These are phyloP conservation scores for Blumeria hordei DNA, from an alignment of 2,329 filamentous ascomycete genomes.

Conservation along the genomic window DNA sequence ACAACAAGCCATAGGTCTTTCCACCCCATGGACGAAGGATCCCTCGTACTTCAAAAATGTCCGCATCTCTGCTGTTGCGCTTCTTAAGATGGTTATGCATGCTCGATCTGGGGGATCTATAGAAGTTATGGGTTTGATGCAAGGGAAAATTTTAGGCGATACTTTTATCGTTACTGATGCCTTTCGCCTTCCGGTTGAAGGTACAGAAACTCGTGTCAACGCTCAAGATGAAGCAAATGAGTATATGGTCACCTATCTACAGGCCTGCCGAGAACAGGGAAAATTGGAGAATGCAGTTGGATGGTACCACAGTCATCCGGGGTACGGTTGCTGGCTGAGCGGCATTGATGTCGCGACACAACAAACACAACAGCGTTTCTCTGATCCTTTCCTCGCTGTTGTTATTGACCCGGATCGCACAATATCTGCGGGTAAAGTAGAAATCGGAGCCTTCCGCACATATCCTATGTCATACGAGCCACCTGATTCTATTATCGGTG, in stretches of 20 bases:
- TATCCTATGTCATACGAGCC: constrained; percentile 54
- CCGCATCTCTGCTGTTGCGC: constrained; percentile 75
- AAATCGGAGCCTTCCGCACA: constrained; percentile 90
- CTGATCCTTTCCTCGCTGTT: constrained; percentile 82
- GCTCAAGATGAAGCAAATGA: constrained; percentile 90
- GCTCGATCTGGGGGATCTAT: constrained; percentile 79
- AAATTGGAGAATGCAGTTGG: constrained; percentile 80
- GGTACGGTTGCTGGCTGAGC: constrained; percentile 93
- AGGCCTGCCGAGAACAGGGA: constrained; percentile 50
- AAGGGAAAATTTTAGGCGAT: constrained; percentile 70
- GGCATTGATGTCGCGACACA: constrained; percentile 91
- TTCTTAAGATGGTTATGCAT: constrained; percentile 99
- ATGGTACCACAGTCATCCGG: constrained; percentile 96
- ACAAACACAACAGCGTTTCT: constrained; percentile 58
- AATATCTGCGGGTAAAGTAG: constrained; percentile 74
- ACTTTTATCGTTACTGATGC: constrained; percentile 84
- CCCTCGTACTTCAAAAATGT: constrained; percentile 81
- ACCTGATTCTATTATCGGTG: constrained; percentile 20
- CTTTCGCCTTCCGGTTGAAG: constrained; percentile 82
- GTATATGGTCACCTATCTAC: constrained; percentile 76
- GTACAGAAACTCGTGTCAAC: constrained; percentile 95
- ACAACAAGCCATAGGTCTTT: constrained; percentile 39
- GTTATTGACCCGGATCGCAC: constrained; percentile 94
- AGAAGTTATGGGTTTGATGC: constrained; percentile 97
- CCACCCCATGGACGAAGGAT: constrained; percentile 53